Evolutionary conservation across 768 basidiomycete species (phyloP).

Genomic region (Leccinum subtestaceum): DNA sequence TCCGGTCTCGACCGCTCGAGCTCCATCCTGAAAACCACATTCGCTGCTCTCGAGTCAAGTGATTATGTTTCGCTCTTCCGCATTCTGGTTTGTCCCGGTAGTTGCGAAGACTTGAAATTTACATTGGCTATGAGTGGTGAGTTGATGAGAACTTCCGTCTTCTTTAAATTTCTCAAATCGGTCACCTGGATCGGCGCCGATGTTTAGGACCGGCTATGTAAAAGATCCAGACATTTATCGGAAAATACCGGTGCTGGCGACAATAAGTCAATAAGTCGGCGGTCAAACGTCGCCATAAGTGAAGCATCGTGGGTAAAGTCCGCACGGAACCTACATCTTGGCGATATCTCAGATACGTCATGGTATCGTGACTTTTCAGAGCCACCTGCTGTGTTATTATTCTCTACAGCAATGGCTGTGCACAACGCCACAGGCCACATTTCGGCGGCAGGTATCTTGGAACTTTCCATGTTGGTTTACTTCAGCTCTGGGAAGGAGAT

Average conservation of each 20-base stretch:
- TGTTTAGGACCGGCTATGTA: background rate
- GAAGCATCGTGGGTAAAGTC: background rate
- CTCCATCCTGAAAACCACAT: background rate
- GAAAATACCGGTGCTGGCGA: background rate
- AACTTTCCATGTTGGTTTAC: constrained; percentile 11
- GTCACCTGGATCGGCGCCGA: constrained; percentile 8
- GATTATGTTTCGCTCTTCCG: background rate
- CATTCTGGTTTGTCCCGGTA: background rate
- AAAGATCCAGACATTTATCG: background rate
- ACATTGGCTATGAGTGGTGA: background rate
- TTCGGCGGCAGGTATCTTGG: background rate
- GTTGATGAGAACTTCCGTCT: background rate
- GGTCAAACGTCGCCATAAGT: constrained; percentile 10
- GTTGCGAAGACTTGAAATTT: background rate
- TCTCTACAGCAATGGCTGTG: constrained; percentile 13
- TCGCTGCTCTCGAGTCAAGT: background rate
- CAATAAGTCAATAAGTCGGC: constrained; percentile 3
- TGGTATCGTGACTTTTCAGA: background rate
- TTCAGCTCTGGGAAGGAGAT: background rate
- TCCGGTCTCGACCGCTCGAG: constrained; percentile 9
- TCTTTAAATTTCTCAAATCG: constrained; percentile 1
- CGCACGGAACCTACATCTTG: constrained; percentile 9
- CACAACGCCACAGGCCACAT: constrained; percentile 1
- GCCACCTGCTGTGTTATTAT: constrained; percentile 13
- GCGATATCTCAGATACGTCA: constrained; percentile 8